Evolutionary conservation across 116 monocot species (phyloP).

Genomic region (Cymodocea nodosa): DNA sequence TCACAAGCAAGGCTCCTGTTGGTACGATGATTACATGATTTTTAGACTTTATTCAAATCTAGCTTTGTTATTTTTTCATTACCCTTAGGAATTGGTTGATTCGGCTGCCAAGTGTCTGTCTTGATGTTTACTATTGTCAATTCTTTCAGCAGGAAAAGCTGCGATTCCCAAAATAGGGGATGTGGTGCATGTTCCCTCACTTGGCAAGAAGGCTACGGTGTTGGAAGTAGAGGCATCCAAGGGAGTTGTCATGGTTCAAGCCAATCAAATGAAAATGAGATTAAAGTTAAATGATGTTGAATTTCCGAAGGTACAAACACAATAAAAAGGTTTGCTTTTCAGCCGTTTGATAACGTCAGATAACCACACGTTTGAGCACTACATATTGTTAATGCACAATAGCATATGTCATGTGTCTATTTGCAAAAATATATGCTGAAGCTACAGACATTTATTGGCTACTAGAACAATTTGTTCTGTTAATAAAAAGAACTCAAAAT

Average conservation of each 20-base stretch:
- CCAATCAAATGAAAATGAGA: conserved; percentile 46
- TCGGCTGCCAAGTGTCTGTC: not conserved
- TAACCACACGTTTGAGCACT: too few relatives aligned
- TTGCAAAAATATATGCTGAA: too few relatives aligned
- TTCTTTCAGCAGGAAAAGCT: not conserved
- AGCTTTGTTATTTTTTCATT: not conserved
- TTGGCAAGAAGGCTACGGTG: conserved; percentile 48
- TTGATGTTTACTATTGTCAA: not conserved
- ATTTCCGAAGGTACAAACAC: not conserved
- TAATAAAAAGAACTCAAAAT: too few relatives aligned
- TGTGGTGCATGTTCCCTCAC: conserved; percentile 31
- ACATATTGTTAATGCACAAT: too few relatives aligned
- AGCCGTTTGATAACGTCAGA: not conserved
- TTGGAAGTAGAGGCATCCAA: conserved; percentile 47
- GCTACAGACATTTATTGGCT: too few relatives aligned
- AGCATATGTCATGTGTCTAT: too few relatives aligned
- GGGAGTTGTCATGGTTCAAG: conserved; percentile 39
- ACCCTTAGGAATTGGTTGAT: not conserved
- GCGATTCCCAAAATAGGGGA: conserved; percentile 37
- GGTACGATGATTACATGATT: not conserved
- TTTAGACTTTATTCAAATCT: too few relatives aligned
- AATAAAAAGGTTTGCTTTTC: not conserved
- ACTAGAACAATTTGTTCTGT: too few relatives aligned
- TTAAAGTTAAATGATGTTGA: conserved; percentile 26
- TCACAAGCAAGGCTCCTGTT: not conserved